Evolutionary conservation across 371 early-diverging fungal species (phyloP).

Genomic region (Nosema muscidifuracis): DNA sequence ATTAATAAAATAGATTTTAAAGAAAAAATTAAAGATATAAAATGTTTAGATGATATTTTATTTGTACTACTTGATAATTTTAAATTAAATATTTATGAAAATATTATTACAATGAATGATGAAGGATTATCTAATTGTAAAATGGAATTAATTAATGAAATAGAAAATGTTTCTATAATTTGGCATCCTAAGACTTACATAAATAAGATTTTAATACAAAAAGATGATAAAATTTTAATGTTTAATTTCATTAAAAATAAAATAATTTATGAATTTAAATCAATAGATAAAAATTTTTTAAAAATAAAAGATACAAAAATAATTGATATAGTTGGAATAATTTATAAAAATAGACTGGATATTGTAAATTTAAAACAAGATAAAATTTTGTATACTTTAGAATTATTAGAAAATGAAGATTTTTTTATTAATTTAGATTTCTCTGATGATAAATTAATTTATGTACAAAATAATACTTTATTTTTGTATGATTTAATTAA

Average conservation of each 20-base stretch:
- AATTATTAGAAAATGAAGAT: background rate
- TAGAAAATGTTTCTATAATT: background rate
- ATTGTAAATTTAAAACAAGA: constrained; percentile 30
- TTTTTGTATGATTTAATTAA: constrained; percentile 14
- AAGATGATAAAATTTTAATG: constrained; percentile 2
- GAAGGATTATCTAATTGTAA: background rate
- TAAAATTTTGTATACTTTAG: constrained; percentile 22
- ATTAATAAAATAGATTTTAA: background rate
- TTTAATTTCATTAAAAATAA: constrained; percentile 28
- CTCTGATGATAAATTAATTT: background rate
- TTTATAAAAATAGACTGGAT: constrained; percentile 14
- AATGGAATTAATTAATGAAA: background rate
- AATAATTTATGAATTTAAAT: constrained; percentile 15
- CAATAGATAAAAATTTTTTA: background rate
- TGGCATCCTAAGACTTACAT: constrained; percentile 30
- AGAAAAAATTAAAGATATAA: background rate
- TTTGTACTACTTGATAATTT: background rate
- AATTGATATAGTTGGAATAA: constrained; percentile 31
- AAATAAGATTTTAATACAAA: constrained; percentile 19
- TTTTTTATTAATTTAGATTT: constrained; percentile 11
- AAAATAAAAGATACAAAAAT: constrained; percentile 9
- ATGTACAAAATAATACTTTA: background rate
- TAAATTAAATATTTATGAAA: background rate
- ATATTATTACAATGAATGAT: background rate
- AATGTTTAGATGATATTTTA: background rate